Evolutionary conservation across 2,329 filamentous ascomycete species (phyloP), one percentile per base, ranked within the genome.

Genomic region (Fusarium pilosicola): DNA sequence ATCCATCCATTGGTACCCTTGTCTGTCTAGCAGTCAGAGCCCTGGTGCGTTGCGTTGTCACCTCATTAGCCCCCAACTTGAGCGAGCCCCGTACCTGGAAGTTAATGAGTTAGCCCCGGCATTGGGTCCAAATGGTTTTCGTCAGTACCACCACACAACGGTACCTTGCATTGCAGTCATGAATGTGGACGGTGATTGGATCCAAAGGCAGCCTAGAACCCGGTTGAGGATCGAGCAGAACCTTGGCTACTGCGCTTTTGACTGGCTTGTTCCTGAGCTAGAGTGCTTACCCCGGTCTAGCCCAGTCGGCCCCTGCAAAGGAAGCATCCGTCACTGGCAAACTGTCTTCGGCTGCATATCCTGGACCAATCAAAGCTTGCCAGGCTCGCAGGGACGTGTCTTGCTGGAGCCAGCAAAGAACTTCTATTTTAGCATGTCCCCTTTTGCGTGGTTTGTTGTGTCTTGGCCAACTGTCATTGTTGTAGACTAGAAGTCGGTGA

Each of bases 251-350:
- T 78, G 75, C 70, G 70, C 34, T 65, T 74, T 71, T 76, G 48
- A 77, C 67, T 78, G 76, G 76, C 42, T 62, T 73, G 77, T 78
- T 65, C 77, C 77, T 78, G 72, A 62, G 61, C 74, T 64, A 76
- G 57, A 68, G 64, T 57, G 61, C 45, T 60, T 36, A 73, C 62
- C 73, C 74, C 56, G 58, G 74, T 61, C 65, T 58, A 65, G 65
- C 44, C 76, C 68, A 63, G 67, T 63, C 68, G 46, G 51, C 39
- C 62, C 74, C 63, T 65, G 76, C 74, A 66, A 72, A 70, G 49
- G 61, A 66, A 70, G 65, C 69, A 68, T 71, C 65, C 66, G 65
- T 67, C 70, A 49, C 55, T 70, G 34, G 62, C 49, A 64, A 68
- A 55, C 46, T 60, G 48, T 32, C 61, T 54, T 71, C 65, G 38